These are phyloP conservation scores for Uncinocarpus reesii DNA, from an alignment of 2,329 filamentous ascomycete species.

Conservation along the genomic window DNA sequence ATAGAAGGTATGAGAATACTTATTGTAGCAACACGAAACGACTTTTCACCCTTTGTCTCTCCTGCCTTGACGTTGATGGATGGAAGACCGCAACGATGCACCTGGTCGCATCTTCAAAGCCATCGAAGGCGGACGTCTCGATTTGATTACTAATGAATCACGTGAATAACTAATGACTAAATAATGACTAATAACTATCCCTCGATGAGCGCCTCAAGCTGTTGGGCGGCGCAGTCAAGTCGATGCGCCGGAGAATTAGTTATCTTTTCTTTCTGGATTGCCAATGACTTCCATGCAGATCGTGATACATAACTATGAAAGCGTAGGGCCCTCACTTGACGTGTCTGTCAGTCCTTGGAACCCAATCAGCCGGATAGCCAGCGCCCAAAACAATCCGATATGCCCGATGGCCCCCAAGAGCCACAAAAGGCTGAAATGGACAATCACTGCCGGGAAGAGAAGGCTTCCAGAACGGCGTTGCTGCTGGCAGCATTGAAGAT, in stretches of 20 bases:
- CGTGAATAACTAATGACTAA: no score
- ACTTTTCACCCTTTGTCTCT: neutral
- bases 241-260: neutral
- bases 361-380: neutral
- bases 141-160: neutral
- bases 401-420: no score
- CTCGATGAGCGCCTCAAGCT: no score
- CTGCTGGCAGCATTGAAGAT: neutral
- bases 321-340: neutral
- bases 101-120: neutral
- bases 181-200: no score
- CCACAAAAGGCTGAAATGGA: slow-evolving; percentile 3
- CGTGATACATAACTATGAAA: neutral
- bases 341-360: neutral
- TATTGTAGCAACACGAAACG: slow-evolving; percentile 24
- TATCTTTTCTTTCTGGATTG: neutral
- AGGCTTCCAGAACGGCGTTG: slow-evolving; percentile 6
- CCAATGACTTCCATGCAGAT: no score
- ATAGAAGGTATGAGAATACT: slow-evolving; percentile 24
- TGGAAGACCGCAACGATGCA: neutral
- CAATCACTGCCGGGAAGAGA: slow-evolving; percentile 9
- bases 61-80: neutral
- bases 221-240: neutral
- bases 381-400: neutral
- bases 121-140: neutral